Conservation (phyloP, 805 yeast genomes). For the Debaryomyces tyrocola region DNA sequence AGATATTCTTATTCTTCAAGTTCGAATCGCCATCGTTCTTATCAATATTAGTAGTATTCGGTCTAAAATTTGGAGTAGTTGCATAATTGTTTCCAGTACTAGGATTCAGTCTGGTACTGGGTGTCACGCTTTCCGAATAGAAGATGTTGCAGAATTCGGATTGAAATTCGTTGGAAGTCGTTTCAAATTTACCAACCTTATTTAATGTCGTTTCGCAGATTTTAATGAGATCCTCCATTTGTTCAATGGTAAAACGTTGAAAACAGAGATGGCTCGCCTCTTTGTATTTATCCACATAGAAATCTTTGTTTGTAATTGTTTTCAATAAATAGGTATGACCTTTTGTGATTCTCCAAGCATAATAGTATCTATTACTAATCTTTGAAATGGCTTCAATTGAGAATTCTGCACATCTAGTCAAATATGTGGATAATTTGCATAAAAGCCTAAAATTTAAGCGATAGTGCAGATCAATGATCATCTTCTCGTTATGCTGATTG, state of each 20-base stretch:
- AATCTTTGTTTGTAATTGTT: constrained; percentile 27
- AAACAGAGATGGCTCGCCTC: constrained; percentile 11
- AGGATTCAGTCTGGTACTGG: background rate
- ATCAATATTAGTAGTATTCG: background rate
- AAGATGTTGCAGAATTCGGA: background rate
- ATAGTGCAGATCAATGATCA: constrained; percentile 15
- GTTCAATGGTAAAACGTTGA: constrained; percentile 17
- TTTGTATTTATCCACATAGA: constrained; percentile 23
- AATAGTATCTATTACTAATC: constrained; percentile 36
- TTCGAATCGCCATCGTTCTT: background rate
- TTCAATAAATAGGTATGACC: constrained; percentile 32
- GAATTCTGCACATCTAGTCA: constrained; percentile 27
- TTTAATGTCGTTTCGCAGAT: constrained; percentile 25
- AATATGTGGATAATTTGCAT: constrained; percentile 21
- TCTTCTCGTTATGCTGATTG: constrained; percentile 20
- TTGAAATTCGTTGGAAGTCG: constrained; percentile 10
- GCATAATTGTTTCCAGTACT: background rate
- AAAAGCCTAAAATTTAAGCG: constrained; percentile 15
- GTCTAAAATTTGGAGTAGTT: background rate
- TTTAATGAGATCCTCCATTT: constrained; percentile 24
- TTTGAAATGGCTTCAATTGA: constrained; percentile 36
- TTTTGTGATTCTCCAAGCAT: constrained; percentile 41
- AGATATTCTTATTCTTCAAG: background rate
- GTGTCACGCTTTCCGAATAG: background rate
- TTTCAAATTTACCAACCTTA: constrained; percentile 19